Conservation (phyloP, 139 green algal species). For the Closterium sp. region DNA sequence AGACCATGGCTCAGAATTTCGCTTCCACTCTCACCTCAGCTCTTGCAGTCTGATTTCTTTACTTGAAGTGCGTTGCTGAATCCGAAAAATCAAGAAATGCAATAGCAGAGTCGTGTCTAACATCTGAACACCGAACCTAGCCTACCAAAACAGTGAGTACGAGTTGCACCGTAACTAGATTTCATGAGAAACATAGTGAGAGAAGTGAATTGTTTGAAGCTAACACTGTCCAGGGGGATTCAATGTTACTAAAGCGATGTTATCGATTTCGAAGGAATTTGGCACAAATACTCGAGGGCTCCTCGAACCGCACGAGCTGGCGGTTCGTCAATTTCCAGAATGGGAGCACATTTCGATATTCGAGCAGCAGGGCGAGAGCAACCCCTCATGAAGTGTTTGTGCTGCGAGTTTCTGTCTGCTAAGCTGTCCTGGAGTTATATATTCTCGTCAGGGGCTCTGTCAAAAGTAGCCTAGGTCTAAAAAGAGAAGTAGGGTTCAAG, state of each 20-base stretch:
- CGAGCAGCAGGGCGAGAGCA: neutral
- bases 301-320: neutral
- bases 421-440: neutral
- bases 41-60: conserved; percentile 17
- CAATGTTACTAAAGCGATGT: neutral
- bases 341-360: neutral
- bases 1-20: conserved; percentile 28
- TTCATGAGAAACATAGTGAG: no score
- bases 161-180: no score
- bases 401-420: neutral
- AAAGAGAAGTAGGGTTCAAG: neutral
- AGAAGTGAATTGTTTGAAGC: no score
- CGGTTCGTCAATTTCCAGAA: neutral
- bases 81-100: no score
- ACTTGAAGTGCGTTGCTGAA: no score
- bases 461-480: neutral
- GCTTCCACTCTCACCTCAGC: conserved; percentile 29
- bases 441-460: no score
- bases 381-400: no score
- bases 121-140: no score
- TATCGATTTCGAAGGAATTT: neutral
- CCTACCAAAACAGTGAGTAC: no score
- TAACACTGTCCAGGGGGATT: no score
- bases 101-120: no score
- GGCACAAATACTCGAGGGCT: neutral